A percentile compares a stretch with the other conserved stretches of the same genome.
Evolutionary conservation across 148 eudicot genomes (phyloP).

Genomic region (Vaccinium vitisidaea): DNA sequence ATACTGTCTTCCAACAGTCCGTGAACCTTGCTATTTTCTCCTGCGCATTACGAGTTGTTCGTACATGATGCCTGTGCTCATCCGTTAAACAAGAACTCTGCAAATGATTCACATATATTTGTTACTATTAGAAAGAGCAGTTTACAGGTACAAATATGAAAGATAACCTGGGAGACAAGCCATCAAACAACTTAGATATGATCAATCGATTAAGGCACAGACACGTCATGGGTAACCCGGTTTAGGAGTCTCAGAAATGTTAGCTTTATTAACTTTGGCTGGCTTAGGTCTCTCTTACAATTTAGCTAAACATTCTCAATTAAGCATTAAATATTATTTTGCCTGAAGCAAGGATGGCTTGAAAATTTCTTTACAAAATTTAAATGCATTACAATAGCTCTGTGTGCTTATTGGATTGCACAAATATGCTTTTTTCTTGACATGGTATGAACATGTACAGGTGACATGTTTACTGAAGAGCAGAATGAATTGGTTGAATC

Average conservation of each 20-base stretch:
- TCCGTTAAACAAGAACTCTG: neutral
- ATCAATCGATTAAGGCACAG: neutral
- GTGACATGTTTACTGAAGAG: constrained; percentile 91
- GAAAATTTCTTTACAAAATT: neutral
- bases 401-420: constrained; percentile 5
- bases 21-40: neutral
- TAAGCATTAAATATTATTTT: neutral
- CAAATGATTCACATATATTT: neutral
- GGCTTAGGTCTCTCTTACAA: neutral
- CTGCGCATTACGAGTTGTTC: neutral
- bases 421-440: neutral
- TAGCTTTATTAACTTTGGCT: neutral
- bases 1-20: neutral
- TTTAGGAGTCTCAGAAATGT: neutral
- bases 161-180: neutral
- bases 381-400: neutral
- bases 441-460: constrained; percentile 34
- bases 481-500: constrained; percentile 96
- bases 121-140: neutral
- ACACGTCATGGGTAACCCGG: neutral
- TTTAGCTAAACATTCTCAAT: neutral
- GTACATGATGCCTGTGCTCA: neutral
- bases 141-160: neutral
- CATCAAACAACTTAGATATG: neutral
- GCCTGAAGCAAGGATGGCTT: neutral